Conservation (phyloP, 306 rosid genomes). For the Betula pendula region DNA sequence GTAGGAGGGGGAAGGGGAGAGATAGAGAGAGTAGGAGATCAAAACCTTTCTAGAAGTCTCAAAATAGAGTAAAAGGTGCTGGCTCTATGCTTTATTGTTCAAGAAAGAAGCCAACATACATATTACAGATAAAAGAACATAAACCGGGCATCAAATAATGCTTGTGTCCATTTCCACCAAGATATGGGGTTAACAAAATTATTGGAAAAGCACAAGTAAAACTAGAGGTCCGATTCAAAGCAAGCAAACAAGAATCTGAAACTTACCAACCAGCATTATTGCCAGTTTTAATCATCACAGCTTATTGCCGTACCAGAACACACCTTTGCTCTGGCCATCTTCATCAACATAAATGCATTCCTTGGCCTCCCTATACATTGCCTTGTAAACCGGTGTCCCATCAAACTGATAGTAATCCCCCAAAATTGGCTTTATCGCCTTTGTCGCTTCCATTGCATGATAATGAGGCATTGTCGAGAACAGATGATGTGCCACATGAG, state of each 20-base stretch:
- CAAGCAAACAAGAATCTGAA: background rate
- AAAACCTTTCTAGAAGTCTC: too few relatives aligned
- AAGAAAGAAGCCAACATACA: background rate
- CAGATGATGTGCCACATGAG: constrained; percentile 94
- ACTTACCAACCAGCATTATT: constrained; percentile 2
- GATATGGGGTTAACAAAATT: background rate
- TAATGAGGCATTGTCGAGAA: constrained; percentile 92
- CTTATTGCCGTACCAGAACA: constrained; percentile 79
- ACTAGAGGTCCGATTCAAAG: constrained; percentile 1
- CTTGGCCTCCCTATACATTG: constrained; percentile 74
- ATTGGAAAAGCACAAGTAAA: background rate
- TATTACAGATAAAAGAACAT: background rate
- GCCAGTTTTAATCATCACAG: constrained; percentile 30
- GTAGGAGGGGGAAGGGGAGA: too few relatives aligned
- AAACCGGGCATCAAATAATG: background rate
- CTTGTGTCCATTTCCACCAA: background rate
- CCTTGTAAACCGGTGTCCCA: constrained; percentile 58
- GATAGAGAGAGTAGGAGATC: too few relatives aligned
- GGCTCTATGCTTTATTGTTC: background rate
- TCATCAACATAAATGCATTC: constrained; percentile 80
- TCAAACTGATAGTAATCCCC: constrained; percentile 76
- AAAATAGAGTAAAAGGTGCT: background rate
- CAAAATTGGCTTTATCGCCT: constrained; percentile 65
- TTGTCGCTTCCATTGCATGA: constrained; percentile 91
- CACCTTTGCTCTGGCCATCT: constrained; percentile 41